Evolutionary conservation across 2,329 filamentous ascomycete genomes (phyloP).

Genomic region (Tothia fuscella): DNA sequence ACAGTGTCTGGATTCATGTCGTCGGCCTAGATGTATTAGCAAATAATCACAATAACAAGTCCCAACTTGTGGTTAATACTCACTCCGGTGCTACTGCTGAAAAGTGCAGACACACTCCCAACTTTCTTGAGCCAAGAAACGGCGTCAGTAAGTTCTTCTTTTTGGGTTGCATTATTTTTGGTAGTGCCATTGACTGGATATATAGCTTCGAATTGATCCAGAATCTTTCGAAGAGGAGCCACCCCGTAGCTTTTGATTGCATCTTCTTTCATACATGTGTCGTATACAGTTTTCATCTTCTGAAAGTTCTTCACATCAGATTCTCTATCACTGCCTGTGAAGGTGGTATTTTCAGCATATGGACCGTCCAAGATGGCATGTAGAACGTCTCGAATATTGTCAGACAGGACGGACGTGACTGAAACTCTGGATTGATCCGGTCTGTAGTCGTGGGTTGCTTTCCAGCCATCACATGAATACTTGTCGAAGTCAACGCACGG

Average conservation of each 20-base stretch:
- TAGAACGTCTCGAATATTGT: neutral
- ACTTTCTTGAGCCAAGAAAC: too few species aligned
- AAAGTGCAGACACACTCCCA: too few species aligned
- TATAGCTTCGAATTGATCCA: slow-evolving; percentile 28
- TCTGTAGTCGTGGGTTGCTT: neutral
- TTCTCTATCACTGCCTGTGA: neutral
- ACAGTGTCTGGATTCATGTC: neutral
- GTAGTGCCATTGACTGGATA: too few species aligned
- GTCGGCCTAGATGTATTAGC: neutral
- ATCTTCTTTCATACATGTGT: slow-evolving; percentile 53
- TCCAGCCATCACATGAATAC: slow-evolving; percentile 41
- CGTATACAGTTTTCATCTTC: slow-evolving; percentile 52
- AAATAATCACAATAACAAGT: neutral
- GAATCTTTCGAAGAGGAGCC: slow-evolving; percentile 42
- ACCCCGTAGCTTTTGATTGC: slow-evolving; percentile 43
- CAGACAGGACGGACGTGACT: neutral
- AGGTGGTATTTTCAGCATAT: slow-evolving; percentile 6
- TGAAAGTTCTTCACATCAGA: slow-evolving; percentile 50
- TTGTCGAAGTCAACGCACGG: slow-evolving; percentile 59
- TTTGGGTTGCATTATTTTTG: too few species aligned
- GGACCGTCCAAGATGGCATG: slow-evolving; percentile 5
- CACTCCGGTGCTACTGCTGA: too few species aligned
- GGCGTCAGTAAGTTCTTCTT: too few species aligned
- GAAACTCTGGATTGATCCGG: neutral
- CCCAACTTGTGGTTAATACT: neutral